phyloP scores from a whole-genome alignment of 495 filamentous ascomycete species.

The Extremus antarcticus region DNA sequence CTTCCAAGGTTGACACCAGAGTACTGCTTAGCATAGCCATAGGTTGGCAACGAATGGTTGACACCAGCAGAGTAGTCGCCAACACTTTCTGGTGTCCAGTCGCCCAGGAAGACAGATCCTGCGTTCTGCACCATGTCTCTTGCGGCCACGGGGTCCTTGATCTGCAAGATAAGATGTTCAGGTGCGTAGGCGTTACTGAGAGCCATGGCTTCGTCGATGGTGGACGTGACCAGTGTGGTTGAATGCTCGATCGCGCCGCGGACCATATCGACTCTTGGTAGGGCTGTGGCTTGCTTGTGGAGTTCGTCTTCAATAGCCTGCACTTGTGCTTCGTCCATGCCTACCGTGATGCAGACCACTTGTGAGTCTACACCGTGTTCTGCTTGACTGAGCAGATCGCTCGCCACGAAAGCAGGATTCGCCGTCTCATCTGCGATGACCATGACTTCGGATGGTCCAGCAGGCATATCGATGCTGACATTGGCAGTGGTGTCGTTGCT shows the following conservation, averaged over 20 bases:
- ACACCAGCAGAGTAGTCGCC: constrained; percentile 97
- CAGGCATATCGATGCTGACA: constrained; percentile 97
- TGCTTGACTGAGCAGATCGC: constrained; percentile 87
- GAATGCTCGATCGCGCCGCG: constrained; percentile 84
- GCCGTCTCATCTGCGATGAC: constrained; percentile 86
- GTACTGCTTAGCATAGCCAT: constrained; percentile 96
- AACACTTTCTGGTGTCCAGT: constrained; percentile 94
- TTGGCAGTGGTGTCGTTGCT: constrained; percentile 90
- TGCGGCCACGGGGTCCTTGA: constrained; percentile 57
- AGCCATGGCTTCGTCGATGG: constrained; percentile 70
- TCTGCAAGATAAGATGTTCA: constrained; percentile 89
- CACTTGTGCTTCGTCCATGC: constrained; percentile 59
- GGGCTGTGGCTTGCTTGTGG: constrained; percentile 73
- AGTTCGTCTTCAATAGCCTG: constrained; percentile 81
- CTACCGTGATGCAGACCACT: constrained; percentile 82
- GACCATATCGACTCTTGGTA: constrained; percentile 88
- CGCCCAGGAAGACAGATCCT: constrained; percentile 87
- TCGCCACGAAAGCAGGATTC: constrained; percentile 90
- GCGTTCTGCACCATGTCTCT: constrained; percentile 83
- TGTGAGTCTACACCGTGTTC: constrained; percentile 95
- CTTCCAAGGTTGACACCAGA: constrained; percentile 92
- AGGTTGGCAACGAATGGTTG: constrained; percentile 93
- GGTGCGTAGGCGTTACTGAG: constrained; percentile 94
- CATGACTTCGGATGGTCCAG: constrained; percentile 90
- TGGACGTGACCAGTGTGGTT: constrained; percentile 71